phyloP scores from a whole-genome alignment of 805 yeast genomes.

The Wickerhamomyces bovis region DNA sequence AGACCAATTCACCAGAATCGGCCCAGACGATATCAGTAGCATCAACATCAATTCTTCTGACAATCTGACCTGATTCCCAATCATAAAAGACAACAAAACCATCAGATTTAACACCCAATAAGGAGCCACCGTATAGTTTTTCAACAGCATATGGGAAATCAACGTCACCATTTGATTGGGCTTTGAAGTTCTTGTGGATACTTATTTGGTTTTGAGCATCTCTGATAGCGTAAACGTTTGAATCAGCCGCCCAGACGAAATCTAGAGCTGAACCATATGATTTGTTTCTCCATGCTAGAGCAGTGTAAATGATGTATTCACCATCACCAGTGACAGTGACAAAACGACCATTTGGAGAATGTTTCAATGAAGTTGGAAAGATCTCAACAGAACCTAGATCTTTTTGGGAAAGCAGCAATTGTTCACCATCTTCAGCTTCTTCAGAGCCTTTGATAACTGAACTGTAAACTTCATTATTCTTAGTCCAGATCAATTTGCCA shows the following conservation, averaged over 20 bases:
- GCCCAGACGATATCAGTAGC: slow-evolving; percentile 84
- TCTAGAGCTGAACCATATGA: slow-evolving; percentile 85
- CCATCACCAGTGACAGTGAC: slow-evolving; percentile 98
- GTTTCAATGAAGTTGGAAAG: slow-evolving; percentile 79
- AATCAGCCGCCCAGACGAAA: slow-evolving; percentile 92
- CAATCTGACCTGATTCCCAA: slow-evolving; percentile 84
- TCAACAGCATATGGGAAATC: slow-evolving; percentile 70
- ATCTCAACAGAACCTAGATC: slow-evolving; percentile 94
- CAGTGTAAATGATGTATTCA: slow-evolving; percentile 91
- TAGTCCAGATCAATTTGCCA: slow-evolving; percentile 88
- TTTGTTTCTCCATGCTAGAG: slow-evolving; percentile 97
- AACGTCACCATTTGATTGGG: slow-evolving; percentile 55
- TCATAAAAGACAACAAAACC: slow-evolving; percentile 86
- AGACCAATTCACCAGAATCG: slow-evolving; percentile 83
- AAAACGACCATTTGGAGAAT: slow-evolving; percentile 96
- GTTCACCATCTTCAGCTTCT: slow-evolving; percentile 73
- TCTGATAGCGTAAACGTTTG: slow-evolving; percentile 79
- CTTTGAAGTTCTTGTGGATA: slow-evolving; percentile 80
- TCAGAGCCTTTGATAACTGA: slow-evolving; percentile 70
- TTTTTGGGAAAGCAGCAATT: slow-evolving; percentile 69
- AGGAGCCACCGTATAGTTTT: slow-evolving; percentile 82
- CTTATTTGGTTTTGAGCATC: slow-evolving; percentile 61
- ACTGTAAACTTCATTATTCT: slow-evolving; percentile 77
- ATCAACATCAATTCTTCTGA: slow-evolving; percentile 85
- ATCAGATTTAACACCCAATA: slow-evolving; percentile 77